phyloP scores from a whole-genome alignment of 805 yeast species.

The Metschnikowia rubicola region DNA sequence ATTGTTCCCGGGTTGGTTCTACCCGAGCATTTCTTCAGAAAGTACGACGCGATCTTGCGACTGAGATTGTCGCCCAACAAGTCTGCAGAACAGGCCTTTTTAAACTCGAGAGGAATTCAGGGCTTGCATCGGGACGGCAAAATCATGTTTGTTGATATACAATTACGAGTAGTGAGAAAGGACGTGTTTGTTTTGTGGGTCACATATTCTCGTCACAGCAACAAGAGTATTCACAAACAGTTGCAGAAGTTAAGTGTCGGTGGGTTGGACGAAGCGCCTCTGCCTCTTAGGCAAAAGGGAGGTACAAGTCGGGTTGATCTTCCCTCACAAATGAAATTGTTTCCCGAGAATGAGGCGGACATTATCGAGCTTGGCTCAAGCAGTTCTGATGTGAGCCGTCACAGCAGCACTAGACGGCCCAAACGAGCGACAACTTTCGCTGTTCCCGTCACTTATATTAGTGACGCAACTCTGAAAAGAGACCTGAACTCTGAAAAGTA shows the following conservation, averaged over 20 bases:
- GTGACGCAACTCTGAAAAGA: constrained; percentile 5
- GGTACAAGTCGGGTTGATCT: constrained; percentile 24
- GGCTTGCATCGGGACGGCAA: constrained; percentile 73
- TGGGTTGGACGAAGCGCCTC: constrained; percentile 6
- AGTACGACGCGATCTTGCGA: constrained; percentile 47
- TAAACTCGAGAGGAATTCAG: constrained; percentile 61
- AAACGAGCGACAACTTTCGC: constrained; percentile 25
- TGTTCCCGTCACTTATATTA: constrained; percentile 23
- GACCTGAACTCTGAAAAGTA: not conserved
- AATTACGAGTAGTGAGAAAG: constrained; percentile 63
- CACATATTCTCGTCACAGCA: constrained; percentile 62
- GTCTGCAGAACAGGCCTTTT: constrained; percentile 47
- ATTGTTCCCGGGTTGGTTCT: constrained; percentile 67
- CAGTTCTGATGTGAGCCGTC: constrained; percentile 27
- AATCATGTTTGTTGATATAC: constrained; percentile 66
- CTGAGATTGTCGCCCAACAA: constrained; percentile 8
- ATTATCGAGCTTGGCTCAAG: constrained; percentile 28
- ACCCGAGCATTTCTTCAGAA: constrained; percentile 89
- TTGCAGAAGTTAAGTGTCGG: constrained; percentile 21
- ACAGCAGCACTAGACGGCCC: constrained; percentile 34
- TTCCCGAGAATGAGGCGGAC: constrained; percentile 35
- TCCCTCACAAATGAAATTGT: constrained; percentile 56
- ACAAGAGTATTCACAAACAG: constrained; percentile 23
- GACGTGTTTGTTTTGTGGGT: constrained; percentile 75
- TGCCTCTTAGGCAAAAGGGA: constrained; percentile 9